Evolutionary conservation across 306 rosid genomes (phyloP).

Genomic region (Rubus parviflorus): DNA sequence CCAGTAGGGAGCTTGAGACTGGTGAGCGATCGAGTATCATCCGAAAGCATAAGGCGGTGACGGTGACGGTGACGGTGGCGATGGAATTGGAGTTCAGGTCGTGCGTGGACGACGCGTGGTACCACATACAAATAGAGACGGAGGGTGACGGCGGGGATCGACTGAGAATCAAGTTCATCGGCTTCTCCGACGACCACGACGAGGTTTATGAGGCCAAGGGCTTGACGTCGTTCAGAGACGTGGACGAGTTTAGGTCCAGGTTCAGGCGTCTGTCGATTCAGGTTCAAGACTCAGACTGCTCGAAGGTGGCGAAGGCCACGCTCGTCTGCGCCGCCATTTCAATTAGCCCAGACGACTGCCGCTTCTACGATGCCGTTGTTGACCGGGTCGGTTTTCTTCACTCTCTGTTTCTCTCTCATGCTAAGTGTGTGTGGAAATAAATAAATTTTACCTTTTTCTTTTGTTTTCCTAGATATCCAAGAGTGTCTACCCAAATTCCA

Average conservation of each 20-base stretch:
- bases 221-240: slow-evolving; percentile 23
- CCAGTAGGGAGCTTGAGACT: not conserved
- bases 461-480: too few relatives aligned
- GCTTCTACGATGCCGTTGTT: slow-evolving; percentile 46
- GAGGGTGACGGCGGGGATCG: slow-evolving; percentile 20
- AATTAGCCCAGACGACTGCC: slow-evolving; percentile 28
- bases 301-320: slow-evolving; percentile 8
- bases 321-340: slow-evolving; percentile 40
- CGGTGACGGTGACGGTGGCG: not conserved
- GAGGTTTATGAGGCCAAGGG: not conserved
- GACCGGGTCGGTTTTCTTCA: slow-evolving; percentile 26
- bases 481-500: too few relatives aligned
- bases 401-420: not conserved
- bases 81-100: slow-evolving; percentile 33
- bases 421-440: too few relatives aligned
- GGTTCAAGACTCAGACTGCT: slow-evolving; percentile 49
- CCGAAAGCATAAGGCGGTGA: not conserved
- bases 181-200: slow-evolving; percentile 25
- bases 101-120: slow-evolving; percentile 44
- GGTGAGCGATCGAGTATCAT: not conserved
- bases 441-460: too few relatives aligned
- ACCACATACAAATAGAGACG: slow-evolving; percentile 20
- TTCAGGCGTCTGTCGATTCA: slow-evolving; percentile 41
- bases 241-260: slow-evolving; percentile 29
- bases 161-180: slow-evolving; percentile 32